phyloP scores from a whole-genome alignment of 345 rosid species.

The Eucalyptus caleyi region DNA sequence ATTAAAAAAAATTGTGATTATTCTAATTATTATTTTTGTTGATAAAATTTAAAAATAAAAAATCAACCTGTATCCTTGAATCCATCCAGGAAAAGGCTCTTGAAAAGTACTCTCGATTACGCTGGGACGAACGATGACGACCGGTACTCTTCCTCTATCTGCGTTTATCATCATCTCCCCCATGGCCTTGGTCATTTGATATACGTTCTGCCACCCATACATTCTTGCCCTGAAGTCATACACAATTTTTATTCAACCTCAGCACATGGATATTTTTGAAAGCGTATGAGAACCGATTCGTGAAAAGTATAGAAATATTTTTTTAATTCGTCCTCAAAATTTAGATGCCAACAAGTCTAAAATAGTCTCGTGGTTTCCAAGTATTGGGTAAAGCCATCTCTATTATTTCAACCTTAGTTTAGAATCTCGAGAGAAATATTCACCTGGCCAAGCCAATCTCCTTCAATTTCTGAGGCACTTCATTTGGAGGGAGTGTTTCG shows the following conservation, averaged over 20 bases:
- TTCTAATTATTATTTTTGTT: not conserved
- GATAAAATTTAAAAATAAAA: not conserved
- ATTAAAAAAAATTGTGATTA: too few species aligned
- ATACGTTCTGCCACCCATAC: slow-evolving; percentile 16
- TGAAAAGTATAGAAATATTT: too few species aligned
- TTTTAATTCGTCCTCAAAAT: not conserved
- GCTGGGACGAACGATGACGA: slow-evolving; percentile 17
- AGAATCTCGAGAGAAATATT: not conserved
- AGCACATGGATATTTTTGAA: not conserved
- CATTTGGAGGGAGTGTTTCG: not conserved
- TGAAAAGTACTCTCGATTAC: slow-evolving; percentile 7
- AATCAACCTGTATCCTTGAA: slow-evolving; percentile 10
- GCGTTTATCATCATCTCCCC: slow-evolving; percentile 11
- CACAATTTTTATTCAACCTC: not conserved
- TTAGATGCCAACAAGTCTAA: not conserved
- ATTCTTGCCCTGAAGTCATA: slow-evolving; percentile 3
- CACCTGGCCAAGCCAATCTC: slow-evolving; percentile 29
- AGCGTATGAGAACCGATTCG: too few species aligned
- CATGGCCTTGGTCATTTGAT: slow-evolving; percentile 25
- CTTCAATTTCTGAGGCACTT: slow-evolving; percentile 7
- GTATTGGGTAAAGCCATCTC: not conserved
- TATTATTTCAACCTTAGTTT: not conserved
- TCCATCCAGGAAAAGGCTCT: slow-evolving; percentile 33
- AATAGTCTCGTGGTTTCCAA: not conserved
- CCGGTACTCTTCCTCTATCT: slow-evolving; percentile 3